Conservation (phyloP, 2,329 filamentous ascomycete genomes). For the Ophiostoma sp. region DNA sequence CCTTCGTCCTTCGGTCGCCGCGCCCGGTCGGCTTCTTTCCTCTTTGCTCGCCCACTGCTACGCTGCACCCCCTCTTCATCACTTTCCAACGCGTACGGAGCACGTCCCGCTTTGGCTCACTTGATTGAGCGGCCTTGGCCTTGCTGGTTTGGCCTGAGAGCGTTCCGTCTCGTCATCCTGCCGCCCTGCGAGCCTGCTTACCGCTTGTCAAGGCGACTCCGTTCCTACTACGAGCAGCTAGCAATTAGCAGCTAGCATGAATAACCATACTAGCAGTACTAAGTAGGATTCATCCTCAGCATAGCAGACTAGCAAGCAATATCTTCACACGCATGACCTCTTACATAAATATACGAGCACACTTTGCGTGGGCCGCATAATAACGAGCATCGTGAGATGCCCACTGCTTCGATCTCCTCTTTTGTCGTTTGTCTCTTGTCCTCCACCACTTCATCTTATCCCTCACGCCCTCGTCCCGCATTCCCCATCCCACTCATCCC, state of each 20-base stretch:
- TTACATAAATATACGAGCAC: conserved; percentile 3
- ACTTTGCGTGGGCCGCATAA: conserved; percentile 1
- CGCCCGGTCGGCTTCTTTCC: conserved; percentile 1
- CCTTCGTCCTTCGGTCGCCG: not conserved
- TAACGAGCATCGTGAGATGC: not conserved
- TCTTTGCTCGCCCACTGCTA: not conserved
- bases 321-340: conserved; percentile 1
- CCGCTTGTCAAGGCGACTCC: too few species aligned
- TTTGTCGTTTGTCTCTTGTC: too few species aligned
- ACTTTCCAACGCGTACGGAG: not conserved
- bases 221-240: too few species aligned
- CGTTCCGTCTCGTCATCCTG: too few species aligned
- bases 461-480: too few species aligned
- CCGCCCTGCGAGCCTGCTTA: not conserved
- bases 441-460: too few species aligned
- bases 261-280: not conserved
- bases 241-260: too few species aligned
- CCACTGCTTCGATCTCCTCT: too few species aligned
- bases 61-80: too few species aligned
- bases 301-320: not conserved
- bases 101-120: conserved; percentile 7
- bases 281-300: not conserved
- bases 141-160: too few species aligned
- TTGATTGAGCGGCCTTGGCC: too few species aligned
- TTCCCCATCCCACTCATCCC: too few species aligned